Evolutionary conservation across 1,139 yeast genomes (phyloP).

Genomic region (Taphrina pruni): DNA sequence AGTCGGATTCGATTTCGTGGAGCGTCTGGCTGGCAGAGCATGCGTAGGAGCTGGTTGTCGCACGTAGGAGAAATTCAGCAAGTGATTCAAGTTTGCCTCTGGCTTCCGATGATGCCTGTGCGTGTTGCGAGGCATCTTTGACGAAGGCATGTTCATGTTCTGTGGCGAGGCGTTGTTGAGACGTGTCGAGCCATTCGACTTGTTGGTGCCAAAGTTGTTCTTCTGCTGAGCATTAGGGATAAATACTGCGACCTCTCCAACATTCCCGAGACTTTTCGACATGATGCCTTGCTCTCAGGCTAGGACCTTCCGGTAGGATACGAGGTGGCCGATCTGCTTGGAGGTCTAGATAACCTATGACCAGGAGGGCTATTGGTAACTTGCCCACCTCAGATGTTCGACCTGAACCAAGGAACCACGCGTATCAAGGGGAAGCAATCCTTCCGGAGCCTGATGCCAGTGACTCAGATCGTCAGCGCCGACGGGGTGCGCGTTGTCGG

Average conservation of each 20-base stretch:
- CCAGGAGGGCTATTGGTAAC: conserved; percentile 24
- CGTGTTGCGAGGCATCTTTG: conserved; percentile 30
- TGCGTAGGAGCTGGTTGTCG: conserved; percentile 41
- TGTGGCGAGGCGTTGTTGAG: conserved; percentile 2
- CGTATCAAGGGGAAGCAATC: too few species aligned
- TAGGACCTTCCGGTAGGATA: too few species aligned
- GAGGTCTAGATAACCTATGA: background rate
- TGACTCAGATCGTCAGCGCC: background rate
- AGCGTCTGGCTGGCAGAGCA: conserved; percentile 40
- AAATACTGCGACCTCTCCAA: conserved; percentile 5
- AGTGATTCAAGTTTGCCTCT: conserved; percentile 49
- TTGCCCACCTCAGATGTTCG: conserved; percentile 3
- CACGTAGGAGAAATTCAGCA: conserved; percentile 48
- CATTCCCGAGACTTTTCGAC: conserved; percentile 14
- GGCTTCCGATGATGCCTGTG: conserved; percentile 40
- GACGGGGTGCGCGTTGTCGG: background rate
- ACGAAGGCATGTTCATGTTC: background rate
- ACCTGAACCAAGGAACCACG: background rate
- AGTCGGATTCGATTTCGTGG: conserved; percentile 41
- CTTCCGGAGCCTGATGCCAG: background rate
- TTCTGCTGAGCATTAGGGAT: background rate
- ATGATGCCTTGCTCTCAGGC: background rate
- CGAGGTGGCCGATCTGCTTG: background rate
- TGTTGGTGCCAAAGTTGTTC: conserved; percentile 2
- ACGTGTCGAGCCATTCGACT: background rate